phyloP scores from a whole-genome alignment of 2,329 filamentous ascomycete species.

The Xylogone sp. region DNA sequence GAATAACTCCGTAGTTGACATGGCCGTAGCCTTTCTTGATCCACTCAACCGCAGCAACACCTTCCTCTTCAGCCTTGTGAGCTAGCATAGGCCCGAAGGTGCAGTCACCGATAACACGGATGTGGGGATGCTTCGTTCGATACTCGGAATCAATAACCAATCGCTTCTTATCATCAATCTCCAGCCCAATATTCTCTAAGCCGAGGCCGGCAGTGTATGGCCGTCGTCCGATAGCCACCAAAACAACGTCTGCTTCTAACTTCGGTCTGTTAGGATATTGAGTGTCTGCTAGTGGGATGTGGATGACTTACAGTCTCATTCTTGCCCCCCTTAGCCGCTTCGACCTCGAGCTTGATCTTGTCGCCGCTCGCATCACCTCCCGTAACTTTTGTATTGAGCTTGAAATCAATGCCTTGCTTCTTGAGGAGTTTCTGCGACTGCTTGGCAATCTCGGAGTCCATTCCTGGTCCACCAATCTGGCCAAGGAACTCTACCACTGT shows the following conservation, averaged over 20 bases:
- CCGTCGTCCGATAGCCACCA: conserved; percentile 93
- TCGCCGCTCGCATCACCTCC: conserved; percentile 78
- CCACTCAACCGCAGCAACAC: conserved; percentile 90
- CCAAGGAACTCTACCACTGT: conserved; percentile 95
- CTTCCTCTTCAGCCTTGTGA: conserved; percentile 99
- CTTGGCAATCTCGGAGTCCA: conserved; percentile 94
- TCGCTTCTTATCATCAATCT: conserved; percentile 88
- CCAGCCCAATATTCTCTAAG: conserved; percentile 89
- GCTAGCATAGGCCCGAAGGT: conserved; percentile 99
- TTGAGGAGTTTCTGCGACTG: conserved; percentile 84
- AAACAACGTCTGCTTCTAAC: conserved; percentile 92
- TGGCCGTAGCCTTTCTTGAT: conserved; percentile 97
- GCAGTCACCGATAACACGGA: conserved; percentile 91
- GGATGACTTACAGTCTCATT: conserved; percentile 68
- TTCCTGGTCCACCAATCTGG: conserved; percentile 95
- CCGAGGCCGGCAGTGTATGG: conserved; percentile 91
- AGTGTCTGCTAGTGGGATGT: not conserved
- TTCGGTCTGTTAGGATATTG: conserved; percentile 31
- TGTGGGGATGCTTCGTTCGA: conserved; percentile 95
- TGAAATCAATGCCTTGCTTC: conserved; percentile 98
- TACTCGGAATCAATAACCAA: conserved; percentile 98
- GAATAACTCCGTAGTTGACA: conserved; percentile 98
- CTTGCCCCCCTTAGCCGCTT: conserved; percentile 96
- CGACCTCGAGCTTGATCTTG: conserved; percentile 76
- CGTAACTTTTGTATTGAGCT: conserved; percentile 92